Evolutionary conservation across 495 filamentous ascomycete genomes (phyloP).

Genomic region (Penicillium chermesinum): DNA sequence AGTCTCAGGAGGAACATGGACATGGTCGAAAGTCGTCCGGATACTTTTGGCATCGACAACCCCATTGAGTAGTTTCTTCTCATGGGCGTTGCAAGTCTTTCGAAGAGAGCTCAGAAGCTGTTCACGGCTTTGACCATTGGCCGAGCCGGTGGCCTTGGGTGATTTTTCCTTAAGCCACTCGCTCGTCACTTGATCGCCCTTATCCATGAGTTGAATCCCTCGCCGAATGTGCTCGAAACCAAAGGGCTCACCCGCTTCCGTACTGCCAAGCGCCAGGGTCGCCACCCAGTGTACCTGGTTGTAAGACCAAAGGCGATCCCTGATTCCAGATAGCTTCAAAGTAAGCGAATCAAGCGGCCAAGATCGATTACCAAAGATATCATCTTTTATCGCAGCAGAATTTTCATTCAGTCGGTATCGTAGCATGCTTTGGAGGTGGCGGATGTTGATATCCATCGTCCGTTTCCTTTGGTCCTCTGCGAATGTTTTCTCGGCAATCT

Average conservation of each 20-base stretch:
- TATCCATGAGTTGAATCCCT: constrained; percentile 35
- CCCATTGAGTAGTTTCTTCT: constrained; percentile 76
- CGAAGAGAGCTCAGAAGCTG: constrained; percentile 36
- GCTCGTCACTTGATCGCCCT: constrained; percentile 30
- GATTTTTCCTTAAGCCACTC: constrained; percentile 36
- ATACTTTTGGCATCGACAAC: constrained; percentile 78
- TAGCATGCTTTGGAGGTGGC: constrained; percentile 66
- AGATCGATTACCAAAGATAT: constrained; percentile 26
- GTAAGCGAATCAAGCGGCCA: constrained; percentile 34
- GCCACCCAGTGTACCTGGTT: constrained; percentile 58
- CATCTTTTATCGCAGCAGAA: constrained; percentile 29
- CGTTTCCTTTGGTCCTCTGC: constrained; percentile 42
- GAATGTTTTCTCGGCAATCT: constrained; percentile 34
- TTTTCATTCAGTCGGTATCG: constrained; percentile 37
- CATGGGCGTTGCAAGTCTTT: constrained; percentile 62
- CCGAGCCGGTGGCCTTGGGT: constrained; percentile 22
- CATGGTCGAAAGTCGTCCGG: constrained; percentile 76
- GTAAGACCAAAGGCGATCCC: constrained; percentile 53
- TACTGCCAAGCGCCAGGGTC: constrained; percentile 54
- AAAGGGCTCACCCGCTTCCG: constrained; percentile 34
- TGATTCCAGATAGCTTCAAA: constrained; percentile 41
- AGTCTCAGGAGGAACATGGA: constrained; percentile 75
- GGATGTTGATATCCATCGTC: constrained; percentile 59
- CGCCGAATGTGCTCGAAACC: constrained; percentile 37
- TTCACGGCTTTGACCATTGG: constrained; percentile 29